phyloP scores from a whole-genome alignment of 805 yeast genomes.

The Candida arabinofermentans region DNA sequence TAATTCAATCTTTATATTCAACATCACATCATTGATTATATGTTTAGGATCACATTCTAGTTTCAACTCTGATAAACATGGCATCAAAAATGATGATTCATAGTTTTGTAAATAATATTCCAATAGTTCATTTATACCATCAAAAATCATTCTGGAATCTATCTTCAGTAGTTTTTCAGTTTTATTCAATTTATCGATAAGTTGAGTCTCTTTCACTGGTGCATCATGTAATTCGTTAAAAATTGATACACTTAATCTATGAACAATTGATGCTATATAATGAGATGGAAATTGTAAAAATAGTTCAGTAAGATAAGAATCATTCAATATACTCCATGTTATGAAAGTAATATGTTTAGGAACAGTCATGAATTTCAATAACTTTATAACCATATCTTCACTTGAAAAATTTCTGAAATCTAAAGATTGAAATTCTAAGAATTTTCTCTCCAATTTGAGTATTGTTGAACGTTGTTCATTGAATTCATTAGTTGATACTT shows the following conservation, averaged over 20 bases:
- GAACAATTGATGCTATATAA: slow-evolving; percentile 63
- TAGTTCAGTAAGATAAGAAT: slow-evolving; percentile 65
- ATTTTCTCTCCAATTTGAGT: slow-evolving; percentile 60
- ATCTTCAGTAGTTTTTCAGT: background rate
- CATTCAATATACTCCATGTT: slow-evolving; percentile 77
- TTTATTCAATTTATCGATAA: background rate
- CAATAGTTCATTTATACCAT: slow-evolving; percentile 26
- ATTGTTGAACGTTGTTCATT: slow-evolving; percentile 57
- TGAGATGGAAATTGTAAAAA: slow-evolving; percentile 71
- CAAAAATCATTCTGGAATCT: slow-evolving; percentile 3
- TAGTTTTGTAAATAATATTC: slow-evolving; percentile 29
- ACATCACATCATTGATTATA: slow-evolving; percentile 23
- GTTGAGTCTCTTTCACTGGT: slow-evolving; percentile 1
- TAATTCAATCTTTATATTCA: slow-evolving; percentile 30
- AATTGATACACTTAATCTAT: slow-evolving; percentile 48
- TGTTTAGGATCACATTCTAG: slow-evolving; percentile 17
- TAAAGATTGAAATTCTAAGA: slow-evolving; percentile 73
- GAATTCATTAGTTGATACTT: slow-evolving; percentile 22
- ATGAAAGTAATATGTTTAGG: slow-evolving; percentile 45
- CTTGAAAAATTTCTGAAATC: slow-evolving; percentile 70
- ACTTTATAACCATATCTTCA: slow-evolving; percentile 64
- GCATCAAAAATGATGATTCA: slow-evolving; percentile 22
- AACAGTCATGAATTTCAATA: slow-evolving; percentile 46
- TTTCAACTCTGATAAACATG: slow-evolving; percentile 17
- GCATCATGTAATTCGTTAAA: slow-evolving; percentile 21